Conservation (phyloP, 768 basidiomycete species). For the Panaeolus cyanescens region DNA sequence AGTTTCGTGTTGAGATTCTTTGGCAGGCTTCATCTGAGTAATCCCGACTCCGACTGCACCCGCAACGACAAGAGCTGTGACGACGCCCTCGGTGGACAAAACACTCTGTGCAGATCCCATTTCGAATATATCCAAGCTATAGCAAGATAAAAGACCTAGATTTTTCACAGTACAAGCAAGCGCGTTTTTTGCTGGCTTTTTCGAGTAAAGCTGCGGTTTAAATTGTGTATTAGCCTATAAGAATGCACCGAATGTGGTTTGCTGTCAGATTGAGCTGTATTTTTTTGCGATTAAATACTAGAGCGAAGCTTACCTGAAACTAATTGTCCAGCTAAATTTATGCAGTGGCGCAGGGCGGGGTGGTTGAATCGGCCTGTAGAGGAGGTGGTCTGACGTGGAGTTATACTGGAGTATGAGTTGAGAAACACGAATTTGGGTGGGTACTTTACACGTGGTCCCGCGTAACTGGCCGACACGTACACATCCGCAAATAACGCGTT, state of each 20-base stretch:
- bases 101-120: conserved; percentile 53
- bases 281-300: conserved; percentile 6
- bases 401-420: too few species aligned
- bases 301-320: conserved; percentile 5
- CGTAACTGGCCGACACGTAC: conserved; percentile 17
- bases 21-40: conserved; percentile 22
- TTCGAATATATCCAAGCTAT: not conserved
- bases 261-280: not conserved
- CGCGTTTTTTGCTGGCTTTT: conserved; percentile 9
- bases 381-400: conserved; percentile 23
- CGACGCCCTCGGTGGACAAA: conserved; percentile 37
- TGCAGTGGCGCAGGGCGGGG: conserved; percentile 6
- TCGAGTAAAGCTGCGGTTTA: not conserved
- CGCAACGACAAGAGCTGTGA: conserved; percentile 39
- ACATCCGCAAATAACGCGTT: conserved; percentile 22
- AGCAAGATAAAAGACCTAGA: not conserved
- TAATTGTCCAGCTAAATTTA: not conserved
- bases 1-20: not conserved
- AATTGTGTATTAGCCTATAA: not conserved
- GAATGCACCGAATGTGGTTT: not conserved
- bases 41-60: conserved; percentile 45
- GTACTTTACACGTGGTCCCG: conserved; percentile 17
- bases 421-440: conserved; percentile 7
- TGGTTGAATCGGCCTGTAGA: not conserved
- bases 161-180: conserved; percentile 8